A percentile compares a stretch with the other conserved stretches of the same genome.
Evolutionary conservation across 441 rosid genomes (phyloP).

Genomic region (Pelargonium australe): DNA sequence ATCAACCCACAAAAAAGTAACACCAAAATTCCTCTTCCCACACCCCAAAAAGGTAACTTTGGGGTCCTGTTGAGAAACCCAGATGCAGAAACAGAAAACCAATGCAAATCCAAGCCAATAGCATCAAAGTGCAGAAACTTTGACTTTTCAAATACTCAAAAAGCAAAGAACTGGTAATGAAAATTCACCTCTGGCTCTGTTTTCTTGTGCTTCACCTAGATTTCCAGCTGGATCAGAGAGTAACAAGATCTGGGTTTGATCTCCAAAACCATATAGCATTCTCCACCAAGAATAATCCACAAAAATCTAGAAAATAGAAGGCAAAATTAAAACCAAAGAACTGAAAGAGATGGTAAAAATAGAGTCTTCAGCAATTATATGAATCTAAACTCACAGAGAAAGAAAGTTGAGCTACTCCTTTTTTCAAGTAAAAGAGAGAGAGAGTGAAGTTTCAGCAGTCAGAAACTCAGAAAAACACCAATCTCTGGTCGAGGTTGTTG

Average conservation of each 20-base stretch:
- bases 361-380: conserved; percentile 1
- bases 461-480: conserved; percentile 13
- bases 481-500: conserved; percentile 19
- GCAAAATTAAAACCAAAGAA: too few species aligned
- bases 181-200: conserved; percentile 15
- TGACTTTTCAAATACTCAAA: conserved; percentile 14
- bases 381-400: conserved; percentile 17
- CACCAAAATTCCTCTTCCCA: too few species aligned
- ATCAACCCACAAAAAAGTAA: too few species aligned
- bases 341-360: neutral
- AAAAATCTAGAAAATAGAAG: neutral
- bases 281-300: conserved; percentile 20
- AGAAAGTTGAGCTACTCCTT: conserved; percentile 22
- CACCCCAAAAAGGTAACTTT: conserved; percentile 4
- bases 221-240: conserved; percentile 26
- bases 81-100: conserved; percentile 18
- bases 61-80: conserved; percentile 15
- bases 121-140: conserved; percentile 16
- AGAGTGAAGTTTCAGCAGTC: neutral
- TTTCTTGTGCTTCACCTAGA: conserved; percentile 19
- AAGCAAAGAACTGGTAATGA: too few species aligned
- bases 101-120: conserved; percentile 14
- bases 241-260: conserved; percentile 43
- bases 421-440: conserved; percentile 7
- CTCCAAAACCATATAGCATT: conserved; percentile 25